phyloP scores from a whole-genome alignment of 371 early-diverging fungal species.

The Synchytrium microbalum region DNA sequence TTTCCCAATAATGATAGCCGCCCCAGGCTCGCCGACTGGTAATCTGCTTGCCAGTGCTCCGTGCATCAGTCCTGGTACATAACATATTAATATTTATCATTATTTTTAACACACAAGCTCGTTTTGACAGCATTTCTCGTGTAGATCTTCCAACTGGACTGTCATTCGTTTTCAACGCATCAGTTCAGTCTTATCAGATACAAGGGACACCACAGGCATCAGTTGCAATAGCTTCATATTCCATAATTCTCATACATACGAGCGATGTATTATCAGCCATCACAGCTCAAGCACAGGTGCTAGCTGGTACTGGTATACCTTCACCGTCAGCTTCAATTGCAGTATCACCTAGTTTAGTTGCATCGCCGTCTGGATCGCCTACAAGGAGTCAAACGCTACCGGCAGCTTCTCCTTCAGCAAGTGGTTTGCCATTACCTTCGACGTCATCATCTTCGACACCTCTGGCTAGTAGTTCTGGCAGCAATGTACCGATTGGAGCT shows the following conservation, averaged over 20 bases:
- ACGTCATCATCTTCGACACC: neutral
- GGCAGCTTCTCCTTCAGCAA: neutral
- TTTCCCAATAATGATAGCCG: neutral
- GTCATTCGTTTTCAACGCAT: neutral
- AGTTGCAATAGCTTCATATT: neutral
- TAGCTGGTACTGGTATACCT: neutral
- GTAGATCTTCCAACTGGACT: neutral
- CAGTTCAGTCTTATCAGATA: neutral
- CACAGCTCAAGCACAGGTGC: neutral
- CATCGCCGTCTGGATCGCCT: neutral
- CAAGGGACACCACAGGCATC: neutral
- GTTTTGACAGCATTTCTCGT: too few relatives aligned
- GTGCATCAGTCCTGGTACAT: neutral
- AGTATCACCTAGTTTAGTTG: neutral
- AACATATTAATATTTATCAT: too few relatives aligned
- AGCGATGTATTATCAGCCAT: neutral
- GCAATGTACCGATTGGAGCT: neutral
- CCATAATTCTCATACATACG: neutral
- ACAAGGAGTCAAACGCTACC: neutral
- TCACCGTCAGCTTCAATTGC: neutral
- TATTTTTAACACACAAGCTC: too few relatives aligned
- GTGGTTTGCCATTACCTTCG: neutral
- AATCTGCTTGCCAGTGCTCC: neutral
- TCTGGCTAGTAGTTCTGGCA: neutral
- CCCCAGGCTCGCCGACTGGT: neutral